phyloP scores from a whole-genome alignment of 176 grass and related monocot species.

The Hordeum marinum region DNA sequence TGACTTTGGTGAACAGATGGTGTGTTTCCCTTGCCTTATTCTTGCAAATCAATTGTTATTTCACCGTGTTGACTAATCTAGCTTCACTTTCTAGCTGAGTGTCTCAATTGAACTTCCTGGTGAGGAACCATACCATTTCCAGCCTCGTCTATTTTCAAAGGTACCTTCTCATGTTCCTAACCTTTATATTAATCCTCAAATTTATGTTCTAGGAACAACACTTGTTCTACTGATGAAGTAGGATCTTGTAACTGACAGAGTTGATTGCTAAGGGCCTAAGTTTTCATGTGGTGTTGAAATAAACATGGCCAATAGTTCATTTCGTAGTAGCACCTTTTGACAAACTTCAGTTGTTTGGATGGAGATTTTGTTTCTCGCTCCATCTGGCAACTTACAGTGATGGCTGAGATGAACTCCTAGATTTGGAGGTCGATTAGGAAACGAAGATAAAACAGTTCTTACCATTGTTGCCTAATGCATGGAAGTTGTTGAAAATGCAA shows the following conservation, averaged over 20 bases:
- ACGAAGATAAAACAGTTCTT: conserved; percentile 6
- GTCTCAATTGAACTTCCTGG: conserved; percentile 58
- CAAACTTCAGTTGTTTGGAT: background rate
- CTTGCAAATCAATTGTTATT: background rate
- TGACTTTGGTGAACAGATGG: conserved; percentile 93
- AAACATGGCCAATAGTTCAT: background rate
- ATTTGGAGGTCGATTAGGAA: background rate
- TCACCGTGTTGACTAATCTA: conserved; percentile 7
- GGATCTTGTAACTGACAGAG: background rate
- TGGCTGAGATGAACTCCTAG: background rate
- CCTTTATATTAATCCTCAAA: background rate
- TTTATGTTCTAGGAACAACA: background rate
- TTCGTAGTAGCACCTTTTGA: background rate
- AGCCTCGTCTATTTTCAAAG: conserved; percentile 71
- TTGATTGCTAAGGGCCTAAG: background rate
- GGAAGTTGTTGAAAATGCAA: background rate
- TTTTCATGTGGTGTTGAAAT: background rate
- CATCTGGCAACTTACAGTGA: background rate
- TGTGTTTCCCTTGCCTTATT: conserved; percentile 29
- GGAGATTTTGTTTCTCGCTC: background rate
- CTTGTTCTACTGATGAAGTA: too few species aligned
- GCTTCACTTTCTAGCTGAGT: conserved; percentile 52
- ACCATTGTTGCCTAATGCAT: background rate
- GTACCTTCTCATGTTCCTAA: conserved; percentile 6
- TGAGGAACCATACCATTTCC: conserved; percentile 72